Evolutionary conservation across 2,329 filamentous ascomycete species (phyloP).

Genomic region (Fusarium pseudocircinatum): DNA sequence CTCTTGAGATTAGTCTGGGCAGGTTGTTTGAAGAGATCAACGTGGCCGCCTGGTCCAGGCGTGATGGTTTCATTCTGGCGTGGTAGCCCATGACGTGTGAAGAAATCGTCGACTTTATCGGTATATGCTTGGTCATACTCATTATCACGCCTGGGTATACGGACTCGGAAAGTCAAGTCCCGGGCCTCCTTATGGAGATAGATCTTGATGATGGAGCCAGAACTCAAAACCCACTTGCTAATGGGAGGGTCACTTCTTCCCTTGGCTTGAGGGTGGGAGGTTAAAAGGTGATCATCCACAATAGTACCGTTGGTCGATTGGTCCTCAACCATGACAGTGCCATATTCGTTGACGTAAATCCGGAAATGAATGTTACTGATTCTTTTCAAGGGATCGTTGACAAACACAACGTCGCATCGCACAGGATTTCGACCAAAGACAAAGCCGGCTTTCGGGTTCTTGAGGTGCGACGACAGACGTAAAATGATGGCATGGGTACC

Average conservation of each 20-base stretch:
- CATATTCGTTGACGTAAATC: conserved; percentile 88
- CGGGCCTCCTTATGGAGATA: conserved; percentile 60
- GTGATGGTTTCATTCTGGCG: conserved; percentile 56
- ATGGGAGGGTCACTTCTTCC: conserved; percentile 47
- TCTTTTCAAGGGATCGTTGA: conserved; percentile 72
- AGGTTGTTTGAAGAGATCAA: conserved; percentile 48
- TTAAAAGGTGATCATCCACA: conserved; percentile 78
- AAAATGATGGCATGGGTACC: conserved; percentile 78
- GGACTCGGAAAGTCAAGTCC: conserved; percentile 84
- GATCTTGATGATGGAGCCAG: conserved; percentile 79
- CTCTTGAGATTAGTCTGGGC: conserved; percentile 34
- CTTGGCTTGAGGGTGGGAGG: conserved; percentile 51
- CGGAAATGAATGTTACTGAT: conserved; percentile 97
- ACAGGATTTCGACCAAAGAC: conserved; percentile 81
- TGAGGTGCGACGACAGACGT: conserved; percentile 77
- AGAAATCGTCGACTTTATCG: conserved; percentile 74
- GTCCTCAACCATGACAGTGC: conserved; percentile 91
- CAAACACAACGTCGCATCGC: conserved; percentile 77
- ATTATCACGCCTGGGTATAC: conserved; percentile 80
- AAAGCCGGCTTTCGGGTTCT: conserved; percentile 77
- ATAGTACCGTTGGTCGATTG: conserved; percentile 95
- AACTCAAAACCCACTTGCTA: conserved; percentile 69
- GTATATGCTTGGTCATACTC: conserved; percentile 71
- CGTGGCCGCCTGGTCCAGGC: conserved; percentile 59
- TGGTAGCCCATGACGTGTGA: conserved; percentile 53